A percentile compares a stretch with the other conserved stretches of the same genome.
Evolutionary conservation across 345 rosid species (phyloP).

Genomic region (Aurinia saxatilis): DNA sequence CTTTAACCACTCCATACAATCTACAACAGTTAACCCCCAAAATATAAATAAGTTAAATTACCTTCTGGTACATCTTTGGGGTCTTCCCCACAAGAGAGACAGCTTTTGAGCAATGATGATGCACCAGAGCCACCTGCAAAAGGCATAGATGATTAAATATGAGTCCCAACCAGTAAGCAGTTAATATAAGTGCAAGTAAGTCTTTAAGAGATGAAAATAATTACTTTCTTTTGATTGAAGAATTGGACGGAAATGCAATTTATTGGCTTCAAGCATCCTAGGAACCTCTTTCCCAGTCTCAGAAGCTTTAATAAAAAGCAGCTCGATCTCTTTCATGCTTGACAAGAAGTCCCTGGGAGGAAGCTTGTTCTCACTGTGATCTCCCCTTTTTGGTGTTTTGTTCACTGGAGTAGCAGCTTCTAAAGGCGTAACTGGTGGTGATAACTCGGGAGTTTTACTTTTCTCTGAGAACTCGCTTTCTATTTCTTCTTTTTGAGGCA

Average conservation of each 20-base stretch:
- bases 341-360: constrained; percentile 69
- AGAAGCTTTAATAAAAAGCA: constrained; percentile 75
- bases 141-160: not conserved
- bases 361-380: constrained; percentile 43
- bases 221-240: constrained; percentile 51
- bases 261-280: constrained; percentile 97
- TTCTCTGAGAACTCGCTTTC: constrained; percentile 49
- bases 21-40: not conserved
- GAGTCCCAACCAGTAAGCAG: not conserved
- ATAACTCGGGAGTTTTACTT: constrained; percentile 58
- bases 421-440: constrained; percentile 53
- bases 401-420: constrained; percentile 27
- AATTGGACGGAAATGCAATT: constrained; percentile 76
- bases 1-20: constrained; percentile 20
- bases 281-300: constrained; percentile 94
- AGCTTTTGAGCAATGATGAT: constrained; percentile 56
- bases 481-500: constrained; percentile 38
- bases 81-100: constrained; percentile 86
- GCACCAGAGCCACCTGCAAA: constrained; percentile 46
- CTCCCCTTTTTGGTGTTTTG: constrained; percentile 45
- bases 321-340: constrained; percentile 77
- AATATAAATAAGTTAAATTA: constrained; percentile 7
- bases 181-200: not conserved
- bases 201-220: constrained; percentile 18
- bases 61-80: constrained; percentile 72